These are phyloP conservation scores for Rhizoctonia solani DNA, from an alignment of 1,284 basidiomycete genomes.

Conservation along the genomic window DNA sequence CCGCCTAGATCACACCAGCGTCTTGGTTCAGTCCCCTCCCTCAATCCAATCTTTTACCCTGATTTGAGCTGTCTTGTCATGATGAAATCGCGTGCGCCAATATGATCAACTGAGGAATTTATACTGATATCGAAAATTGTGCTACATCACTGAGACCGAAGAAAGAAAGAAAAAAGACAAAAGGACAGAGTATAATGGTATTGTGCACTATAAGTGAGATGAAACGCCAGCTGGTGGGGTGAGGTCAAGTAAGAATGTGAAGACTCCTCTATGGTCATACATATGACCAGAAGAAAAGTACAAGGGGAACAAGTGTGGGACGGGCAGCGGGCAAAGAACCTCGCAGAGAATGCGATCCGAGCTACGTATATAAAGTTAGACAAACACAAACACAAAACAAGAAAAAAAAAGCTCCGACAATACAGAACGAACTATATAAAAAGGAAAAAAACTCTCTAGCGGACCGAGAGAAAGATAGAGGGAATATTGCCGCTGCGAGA, in stretches of 20 bases:
- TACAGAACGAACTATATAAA: not conserved
- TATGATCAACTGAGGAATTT: constrained; percentile 4
- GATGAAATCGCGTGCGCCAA: not conserved
- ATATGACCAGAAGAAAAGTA: constrained; percentile 6
- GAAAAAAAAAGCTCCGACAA: not conserved
- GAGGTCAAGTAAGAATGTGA: too few species aligned
- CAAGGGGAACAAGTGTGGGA: too few species aligned
- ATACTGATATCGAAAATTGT: constrained; percentile 32
- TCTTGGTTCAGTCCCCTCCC: too few species aligned
- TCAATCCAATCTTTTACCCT: too few species aligned
- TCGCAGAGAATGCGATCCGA: too few species aligned
- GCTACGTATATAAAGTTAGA: not conserved
- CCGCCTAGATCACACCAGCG: too few species aligned
- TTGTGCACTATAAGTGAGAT: not conserved
- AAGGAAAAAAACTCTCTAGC: too few species aligned
- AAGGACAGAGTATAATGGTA: too few species aligned
- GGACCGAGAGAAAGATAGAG: not conserved
- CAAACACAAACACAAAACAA: not conserved
- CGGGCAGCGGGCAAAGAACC: too few species aligned
- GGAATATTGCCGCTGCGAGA: constrained; percentile 3
- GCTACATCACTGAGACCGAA: constrained; percentile 28
- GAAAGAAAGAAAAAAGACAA: constrained; percentile 23
- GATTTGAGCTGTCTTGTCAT: too few species aligned
- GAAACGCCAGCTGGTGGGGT: constrained; percentile 14
- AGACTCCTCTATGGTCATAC: not conserved